Percentiles rank a stretch among this genome's conserved stretches.
Evolutionary conservation across 1,284 basidiomycete species (phyloP).

Genomic region (Ceratobasidium sp.): DNA sequence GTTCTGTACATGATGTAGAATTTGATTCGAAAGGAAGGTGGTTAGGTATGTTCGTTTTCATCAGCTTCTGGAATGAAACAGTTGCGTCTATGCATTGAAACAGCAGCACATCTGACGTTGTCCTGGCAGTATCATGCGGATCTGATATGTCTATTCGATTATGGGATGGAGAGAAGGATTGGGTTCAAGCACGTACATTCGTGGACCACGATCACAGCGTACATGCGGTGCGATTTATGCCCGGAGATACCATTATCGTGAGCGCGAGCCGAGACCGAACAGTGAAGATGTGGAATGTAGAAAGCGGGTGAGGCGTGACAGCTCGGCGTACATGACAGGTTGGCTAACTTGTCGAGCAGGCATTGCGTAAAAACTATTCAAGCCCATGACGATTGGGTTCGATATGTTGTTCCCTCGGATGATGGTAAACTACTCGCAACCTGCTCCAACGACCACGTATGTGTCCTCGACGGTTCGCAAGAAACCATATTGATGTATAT

Average conservation of each 20-base stretch:
- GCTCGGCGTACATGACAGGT: not conserved
- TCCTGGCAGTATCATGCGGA: constrained; percentile 80
- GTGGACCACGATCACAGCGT: constrained; percentile 93
- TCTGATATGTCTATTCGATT: constrained; percentile 91
- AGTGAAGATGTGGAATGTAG: constrained; percentile 86
- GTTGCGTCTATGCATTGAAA: not conserved
- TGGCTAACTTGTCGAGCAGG: constrained; percentile 49
- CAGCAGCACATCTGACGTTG: constrained; percentile 23
- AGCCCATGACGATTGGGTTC: constrained; percentile 77
- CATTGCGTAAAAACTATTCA: constrained; percentile 69
- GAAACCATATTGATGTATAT: constrained; percentile 17
- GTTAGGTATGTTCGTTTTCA: constrained; percentile 65
- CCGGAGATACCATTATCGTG: constrained; percentile 83
- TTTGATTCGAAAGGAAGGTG: constrained; percentile 86
- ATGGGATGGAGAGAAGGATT: constrained; percentile 90
- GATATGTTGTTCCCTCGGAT: constrained; percentile 73
- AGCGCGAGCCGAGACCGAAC: constrained; percentile 89
- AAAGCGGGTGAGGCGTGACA: constrained; percentile 71
- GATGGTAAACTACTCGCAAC: constrained; percentile 81
- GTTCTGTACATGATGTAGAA: constrained; percentile 86
- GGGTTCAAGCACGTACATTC: constrained; percentile 87
- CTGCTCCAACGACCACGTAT: constrained; percentile 86
- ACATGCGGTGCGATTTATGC: constrained; percentile 84
- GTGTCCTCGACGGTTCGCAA: constrained; percentile 46
- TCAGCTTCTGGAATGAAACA: not conserved